Evolutionary conservation across 345 rosid species (phyloP).

Genomic region (Heritiera fomes): DNA sequence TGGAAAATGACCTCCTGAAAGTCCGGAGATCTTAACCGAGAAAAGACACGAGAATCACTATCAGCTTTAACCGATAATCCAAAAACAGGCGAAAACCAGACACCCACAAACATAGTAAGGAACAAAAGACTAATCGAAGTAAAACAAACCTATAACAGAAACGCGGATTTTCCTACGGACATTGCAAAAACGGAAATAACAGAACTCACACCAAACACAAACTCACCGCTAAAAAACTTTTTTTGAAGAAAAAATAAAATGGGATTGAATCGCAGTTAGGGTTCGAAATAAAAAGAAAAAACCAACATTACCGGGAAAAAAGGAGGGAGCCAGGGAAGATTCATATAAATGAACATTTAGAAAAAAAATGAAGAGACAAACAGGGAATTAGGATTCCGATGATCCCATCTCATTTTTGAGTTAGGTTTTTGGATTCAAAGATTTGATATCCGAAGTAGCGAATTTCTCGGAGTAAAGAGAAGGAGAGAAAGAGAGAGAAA

Average conservation of each 20-base stretch:
- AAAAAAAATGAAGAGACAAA: conserved; percentile 20
- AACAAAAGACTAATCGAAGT: conserved; percentile 12
- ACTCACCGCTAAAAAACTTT: conserved; percentile 14
- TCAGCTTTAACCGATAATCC: conserved; percentile 21
- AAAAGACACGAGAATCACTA: conserved; percentile 27
- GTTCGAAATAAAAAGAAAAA: conserved; percentile 10
- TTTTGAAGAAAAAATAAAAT: conserved; percentile 18
- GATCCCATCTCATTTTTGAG: conserved; percentile 23
- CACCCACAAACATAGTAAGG: background rate
- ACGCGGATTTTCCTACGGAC: conserved; percentile 21
- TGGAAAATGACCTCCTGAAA: conserved; percentile 44
- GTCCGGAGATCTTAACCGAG: conserved; percentile 47
- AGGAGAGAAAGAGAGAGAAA: conserved; percentile 7
- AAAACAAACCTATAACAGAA: conserved; percentile 24
- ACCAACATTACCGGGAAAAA: conserved; percentile 41
- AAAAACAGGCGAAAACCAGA: conserved; percentile 23
- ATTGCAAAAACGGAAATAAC: conserved; percentile 13
- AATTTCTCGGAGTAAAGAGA: conserved; percentile 26
- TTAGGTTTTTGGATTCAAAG: conserved; percentile 15
- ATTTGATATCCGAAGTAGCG: background rate
- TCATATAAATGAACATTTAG: conserved; percentile 50
- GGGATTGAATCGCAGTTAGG: conserved; percentile 23
- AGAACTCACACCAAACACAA: background rate
- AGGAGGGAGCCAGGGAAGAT: conserved; percentile 54
- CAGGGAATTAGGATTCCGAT: conserved; percentile 24